Conservation (phyloP, 2,329 filamentous ascomycete species). For the Escovopsis sp. region DNA sequence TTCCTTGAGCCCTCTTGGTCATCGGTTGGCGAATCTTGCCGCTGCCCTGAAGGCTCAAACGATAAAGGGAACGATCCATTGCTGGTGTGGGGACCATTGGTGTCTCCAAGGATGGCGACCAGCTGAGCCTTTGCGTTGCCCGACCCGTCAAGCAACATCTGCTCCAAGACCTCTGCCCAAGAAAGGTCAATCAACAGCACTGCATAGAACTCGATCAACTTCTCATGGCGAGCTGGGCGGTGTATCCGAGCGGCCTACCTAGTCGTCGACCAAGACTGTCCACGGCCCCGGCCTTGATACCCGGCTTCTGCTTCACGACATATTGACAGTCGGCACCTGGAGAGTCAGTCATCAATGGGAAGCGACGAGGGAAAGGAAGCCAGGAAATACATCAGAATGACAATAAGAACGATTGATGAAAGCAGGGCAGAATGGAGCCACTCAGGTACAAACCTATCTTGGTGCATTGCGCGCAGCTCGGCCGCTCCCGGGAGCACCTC, state of each 20-base stretch:
- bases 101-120: background rate
- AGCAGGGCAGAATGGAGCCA: too few species aligned
- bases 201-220: too few species aligned
- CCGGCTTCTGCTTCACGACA: slow-evolving; percentile 3
- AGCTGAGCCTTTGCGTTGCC: slow-evolving; percentile 1
- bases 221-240: too few species aligned
- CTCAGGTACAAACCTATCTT: background rate
- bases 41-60: background rate
- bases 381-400: background rate
- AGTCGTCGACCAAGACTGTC: slow-evolving; percentile 3
- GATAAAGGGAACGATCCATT: background rate
- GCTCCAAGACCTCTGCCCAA: slow-evolving; percentile 1
- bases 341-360: too few species aligned
- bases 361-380: too few species aligned
- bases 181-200: too few species aligned
- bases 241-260: background rate
- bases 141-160: background rate
- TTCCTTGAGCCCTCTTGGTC: too few species aligned
- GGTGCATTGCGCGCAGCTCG: slow-evolving; percentile 1
- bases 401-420: too few species aligned
- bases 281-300: slow-evolving; percentile 4
- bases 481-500: slow-evolving; percentile 2
- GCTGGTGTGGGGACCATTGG: background rate
- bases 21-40: background rate
- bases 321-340: slow-evolving; percentile 3